These are phyloP conservation scores for Dimocarpus longan DNA, from an alignment of 345 rosid species.

Conservation along the genomic window DNA sequence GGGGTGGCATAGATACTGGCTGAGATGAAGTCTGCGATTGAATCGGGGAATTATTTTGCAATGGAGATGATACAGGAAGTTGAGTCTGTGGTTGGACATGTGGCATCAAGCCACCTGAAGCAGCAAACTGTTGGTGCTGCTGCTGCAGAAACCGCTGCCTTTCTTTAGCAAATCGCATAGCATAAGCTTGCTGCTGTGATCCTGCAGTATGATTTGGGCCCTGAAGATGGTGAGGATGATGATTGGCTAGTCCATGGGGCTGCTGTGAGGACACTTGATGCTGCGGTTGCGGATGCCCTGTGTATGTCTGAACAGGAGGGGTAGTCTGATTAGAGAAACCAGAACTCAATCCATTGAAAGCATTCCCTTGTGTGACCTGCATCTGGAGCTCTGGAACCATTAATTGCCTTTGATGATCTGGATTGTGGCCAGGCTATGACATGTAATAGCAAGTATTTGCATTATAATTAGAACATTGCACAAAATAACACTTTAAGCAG, in stretches of 20 bases:
- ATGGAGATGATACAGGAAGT: conserved; percentile 68
- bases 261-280: conserved; percentile 72
- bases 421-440: conserved; percentile 50
- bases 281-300: conserved; percentile 72
- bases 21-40: conserved; percentile 63
- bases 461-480: conserved; percentile 1
- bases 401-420: conserved; percentile 63
- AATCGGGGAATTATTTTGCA: conserved; percentile 71
- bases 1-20: conserved; percentile 51
- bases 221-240: conserved; percentile 72
- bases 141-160: conserved; percentile 78
- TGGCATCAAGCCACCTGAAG: conserved; percentile 59
- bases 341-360: conserved; percentile 70
- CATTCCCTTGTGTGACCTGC: conserved; percentile 76
- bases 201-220: conserved; percentile 65
- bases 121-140: conserved; percentile 53
- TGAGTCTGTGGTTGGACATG: conserved; percentile 70
- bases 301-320: conserved; percentile 60
- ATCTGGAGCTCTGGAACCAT: conserved; percentile 64
- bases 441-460: conserved; percentile 25
- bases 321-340: conserved; percentile 74
- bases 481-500: not conserved
- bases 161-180: conserved; percentile 61
- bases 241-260: conserved; percentile 55
- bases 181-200: conserved; percentile 67